These are phyloP conservation scores for Capsicum rhomboideum DNA, from an alignment of 257 asterid genomes.

Conservation along the genomic window DNA sequence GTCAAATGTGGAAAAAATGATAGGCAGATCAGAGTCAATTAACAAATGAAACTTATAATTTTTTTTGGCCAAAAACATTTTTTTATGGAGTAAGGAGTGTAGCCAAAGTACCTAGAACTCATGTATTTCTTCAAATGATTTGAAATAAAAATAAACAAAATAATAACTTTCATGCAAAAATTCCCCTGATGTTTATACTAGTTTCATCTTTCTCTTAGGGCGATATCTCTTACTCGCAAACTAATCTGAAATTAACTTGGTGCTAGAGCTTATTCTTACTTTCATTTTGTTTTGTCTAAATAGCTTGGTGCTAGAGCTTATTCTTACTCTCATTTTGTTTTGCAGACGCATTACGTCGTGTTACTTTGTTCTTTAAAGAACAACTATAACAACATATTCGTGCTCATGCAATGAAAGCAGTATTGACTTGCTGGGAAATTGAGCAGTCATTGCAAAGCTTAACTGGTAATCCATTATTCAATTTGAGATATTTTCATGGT, in stretches of 20 bases:
- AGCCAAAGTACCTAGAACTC: too few species aligned
- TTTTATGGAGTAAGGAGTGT: too few species aligned
- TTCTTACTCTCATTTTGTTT: background rate
- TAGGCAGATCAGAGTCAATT: too few species aligned
- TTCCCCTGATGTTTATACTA: background rate
- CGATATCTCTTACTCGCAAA: background rate
- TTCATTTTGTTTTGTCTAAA: conserved; percentile 2
- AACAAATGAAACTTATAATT: too few species aligned
- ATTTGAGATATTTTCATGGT: background rate
- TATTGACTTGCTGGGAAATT: conserved; percentile 71
- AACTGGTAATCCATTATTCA: conserved; percentile 32
- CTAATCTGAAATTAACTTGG: background rate
- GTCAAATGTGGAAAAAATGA: too few species aligned
- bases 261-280: background rate
- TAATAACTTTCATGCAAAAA: too few species aligned
- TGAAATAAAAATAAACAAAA: too few species aligned
- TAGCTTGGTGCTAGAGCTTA: background rate
- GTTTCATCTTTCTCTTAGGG: background rate
- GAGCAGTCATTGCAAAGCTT: conserved; percentile 64
- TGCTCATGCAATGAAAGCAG: conserved; percentile 71
- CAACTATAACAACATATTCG: conserved; percentile 65
- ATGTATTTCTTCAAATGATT: too few species aligned
- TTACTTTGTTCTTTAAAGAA: conserved; percentile 65
- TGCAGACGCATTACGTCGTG: conserved; percentile 52
- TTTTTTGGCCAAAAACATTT: too few species aligned